Base-by-base conservation (phyloP, 176 grass and related monocot genomes). In the Pontederia paniculata region DNA sequence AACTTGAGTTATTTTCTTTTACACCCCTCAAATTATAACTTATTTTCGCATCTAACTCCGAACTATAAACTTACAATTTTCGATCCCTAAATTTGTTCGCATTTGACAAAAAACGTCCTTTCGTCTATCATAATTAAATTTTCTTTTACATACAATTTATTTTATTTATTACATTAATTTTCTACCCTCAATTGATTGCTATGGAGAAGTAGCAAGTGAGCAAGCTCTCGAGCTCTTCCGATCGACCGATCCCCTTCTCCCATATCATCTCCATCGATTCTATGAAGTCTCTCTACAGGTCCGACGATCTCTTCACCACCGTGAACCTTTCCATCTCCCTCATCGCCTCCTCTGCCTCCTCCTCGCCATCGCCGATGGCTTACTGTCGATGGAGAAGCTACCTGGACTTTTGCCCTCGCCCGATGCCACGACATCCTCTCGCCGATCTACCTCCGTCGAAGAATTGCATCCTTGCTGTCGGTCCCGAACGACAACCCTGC, bases 211-310 rank as follows among this genome's bases (percentile, higher is more conserved):
- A 66, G 63, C 63, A 66, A 9, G 63, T 48, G 1, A 66, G 63
- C 47, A 66, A 5, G 63, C 63, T 66, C 63, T 66, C 63, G 45
- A 66, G 48, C 48, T 66, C 63, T 23, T 52, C 48, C 48, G 63
- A 48, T 23, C 47, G 23, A 15, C 63, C 63, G 25, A 66, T 52
- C 2, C 63, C 23, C 15, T 66, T 66, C 63, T 53, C 15, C 48
- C 48, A 66, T 37, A 66, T 66, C 63, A 66, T 66, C 23, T 66
- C 63, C 63, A 66, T 66, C 47, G 63, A 66, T 16, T 66, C 63
- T 25, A 23, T 66, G 48, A 66, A 66, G 25, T 66, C 63, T 10
- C 48, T 22, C 63, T 66, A 48, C 63, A 48, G 63, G 23, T 63
- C 60, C 1, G 10, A 48, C 17, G 60, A 63, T 17, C 60, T 47